Evolutionary conservation across 2,329 filamentous ascomycete genomes (phyloP).

Genomic region (Fusarium acutatum): DNA sequence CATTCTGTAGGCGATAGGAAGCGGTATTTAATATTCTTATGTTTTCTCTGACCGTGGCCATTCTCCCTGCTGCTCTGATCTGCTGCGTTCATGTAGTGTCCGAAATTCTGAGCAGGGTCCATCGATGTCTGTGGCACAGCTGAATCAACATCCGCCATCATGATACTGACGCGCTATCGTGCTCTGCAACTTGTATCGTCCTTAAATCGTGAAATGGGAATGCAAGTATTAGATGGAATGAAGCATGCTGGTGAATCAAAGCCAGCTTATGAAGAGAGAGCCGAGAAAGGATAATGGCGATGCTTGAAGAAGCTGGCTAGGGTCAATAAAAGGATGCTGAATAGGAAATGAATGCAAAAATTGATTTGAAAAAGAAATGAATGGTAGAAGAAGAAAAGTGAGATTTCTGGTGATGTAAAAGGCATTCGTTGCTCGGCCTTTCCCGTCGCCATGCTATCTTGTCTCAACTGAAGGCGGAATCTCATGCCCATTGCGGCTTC

Average conservation of each 20-base stretch:
- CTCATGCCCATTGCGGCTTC: background rate
- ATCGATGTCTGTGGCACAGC: background rate
- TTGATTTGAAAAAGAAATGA: background rate
- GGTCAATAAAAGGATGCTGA: background rate
- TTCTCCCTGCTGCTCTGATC: background rate
- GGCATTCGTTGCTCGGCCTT: background rate
- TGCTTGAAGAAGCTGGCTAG: background rate
- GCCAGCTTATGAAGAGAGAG: background rate
- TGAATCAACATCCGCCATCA: background rate
- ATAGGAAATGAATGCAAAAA: background rate
- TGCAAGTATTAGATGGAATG: background rate
- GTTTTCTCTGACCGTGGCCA: background rate
- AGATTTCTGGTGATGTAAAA: background rate
- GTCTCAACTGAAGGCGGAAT: background rate
- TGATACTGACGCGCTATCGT: background rate
- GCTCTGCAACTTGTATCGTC: background rate
- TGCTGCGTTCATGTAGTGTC: background rate
- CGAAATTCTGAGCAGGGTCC: background rate
- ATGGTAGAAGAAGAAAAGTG: background rate
- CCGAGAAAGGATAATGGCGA: background rate
- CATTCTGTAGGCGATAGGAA: slow-evolving; percentile 56
- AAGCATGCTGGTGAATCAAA: background rate
- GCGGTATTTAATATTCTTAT: slow-evolving; percentile 42
- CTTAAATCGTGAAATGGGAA: background rate
- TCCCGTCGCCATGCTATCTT: background rate